Evolutionary conservation across 371 early-diverging fungal genomes (phyloP).

Genomic region (Dipsacomyces acuminosporus): DNA sequence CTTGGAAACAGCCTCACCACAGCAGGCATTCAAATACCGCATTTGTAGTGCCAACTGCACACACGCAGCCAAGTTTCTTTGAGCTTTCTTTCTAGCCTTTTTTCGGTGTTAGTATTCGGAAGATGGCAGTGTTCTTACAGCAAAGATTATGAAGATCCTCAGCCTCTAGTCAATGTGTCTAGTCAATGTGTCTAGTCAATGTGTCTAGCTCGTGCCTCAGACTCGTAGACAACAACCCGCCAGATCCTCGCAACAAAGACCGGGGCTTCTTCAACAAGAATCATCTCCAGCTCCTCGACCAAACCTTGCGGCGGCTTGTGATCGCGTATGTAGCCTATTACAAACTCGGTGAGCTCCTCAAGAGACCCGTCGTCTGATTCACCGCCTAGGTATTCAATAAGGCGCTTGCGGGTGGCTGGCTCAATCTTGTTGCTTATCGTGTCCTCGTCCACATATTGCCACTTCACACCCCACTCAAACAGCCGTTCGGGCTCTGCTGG

Average conservation of each 20-base stretch:
- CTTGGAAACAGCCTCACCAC: slow-evolving; percentile 17
- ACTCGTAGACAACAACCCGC: slow-evolving; percentile 52
- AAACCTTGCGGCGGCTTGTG: slow-evolving; percentile 30
- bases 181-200: neutral
- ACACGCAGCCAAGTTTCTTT: slow-evolving; percentile 17
- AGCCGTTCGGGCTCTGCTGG: slow-evolving; percentile 23
- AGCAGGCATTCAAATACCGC: slow-evolving; percentile 34
- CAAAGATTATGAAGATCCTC: no score
- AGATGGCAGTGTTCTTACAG: no score
- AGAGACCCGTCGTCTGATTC: slow-evolving; percentile 41
- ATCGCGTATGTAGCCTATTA: slow-evolving; percentile 27
- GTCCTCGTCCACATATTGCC: slow-evolving; percentile 18
- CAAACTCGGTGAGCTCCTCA: slow-evolving; percentile 33
- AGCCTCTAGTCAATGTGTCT: no score
- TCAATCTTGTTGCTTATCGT: slow-evolving; percentile 19
- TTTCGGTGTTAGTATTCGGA: no score
- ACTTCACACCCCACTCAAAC: slow-evolving; percentile 36
- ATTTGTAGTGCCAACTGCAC: slow-evolving; percentile 24
- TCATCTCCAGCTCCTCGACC: slow-evolving; percentile 43
- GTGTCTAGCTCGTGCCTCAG: slow-evolving; percentile 56
- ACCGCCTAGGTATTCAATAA: slow-evolving; percentile 31
- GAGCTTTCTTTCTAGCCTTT: neutral
- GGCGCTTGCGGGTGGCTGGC: slow-evolving; percentile 23
- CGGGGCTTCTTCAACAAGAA: slow-evolving; percentile 45
- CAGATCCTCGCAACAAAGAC: slow-evolving; percentile 43